Base-by-base conservation (phyloP, 2,329 filamentous ascomycete species). In the Coniosporium tulheliwenetii region DNA sequence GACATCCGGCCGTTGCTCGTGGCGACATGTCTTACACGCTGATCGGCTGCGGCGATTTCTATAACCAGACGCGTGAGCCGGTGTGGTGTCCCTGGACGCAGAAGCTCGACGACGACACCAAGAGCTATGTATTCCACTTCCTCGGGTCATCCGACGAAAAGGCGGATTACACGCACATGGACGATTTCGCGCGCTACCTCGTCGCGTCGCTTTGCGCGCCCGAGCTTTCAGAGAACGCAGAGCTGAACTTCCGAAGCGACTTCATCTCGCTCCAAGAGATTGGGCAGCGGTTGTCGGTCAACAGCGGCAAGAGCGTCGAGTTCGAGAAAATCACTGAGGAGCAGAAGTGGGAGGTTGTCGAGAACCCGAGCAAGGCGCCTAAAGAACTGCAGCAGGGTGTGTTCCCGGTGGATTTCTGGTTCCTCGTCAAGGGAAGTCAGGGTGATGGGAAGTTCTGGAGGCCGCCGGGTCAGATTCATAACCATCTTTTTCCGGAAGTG, bases 1-100 rank as follows among this genome's bases (percentile, higher is more conserved):
- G 39, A 8, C 53, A 56, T 19, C 46, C 50, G 3, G 47, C 52
- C 36, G 39, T 52, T 34, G 33, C 16, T 8, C 34, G 36, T 5
- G 51, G 50, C 32, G 48, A 47, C 30, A 55, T 54, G 50, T 47
- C 45, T 13, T 57, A 53, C 43, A 58, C 53, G 2, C 38, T 56
- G 10, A 53, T 57, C 43, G 50, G 54, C 38, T 55, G 53, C 41
- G 53, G 54, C 14, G 51, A 56, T 30, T 53, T 54, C 38, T 56
- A 55, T 41, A 50, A 57, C 44, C 49, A 53, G 43, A 39, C 45
- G 15, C 47, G 49, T n/a, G 52, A 58, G 37, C 40, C 42, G 2
- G 43, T 46, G 5, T 53, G 48, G 47, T 57, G 50, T 39, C 52
- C 50, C 2, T 53, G 53, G 52, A 50, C 47, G 1, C 47, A 52